Evolutionary conservation across 2,329 filamentous ascomycete genomes (phyloP).

Genomic region (Fusarium hostae): DNA sequence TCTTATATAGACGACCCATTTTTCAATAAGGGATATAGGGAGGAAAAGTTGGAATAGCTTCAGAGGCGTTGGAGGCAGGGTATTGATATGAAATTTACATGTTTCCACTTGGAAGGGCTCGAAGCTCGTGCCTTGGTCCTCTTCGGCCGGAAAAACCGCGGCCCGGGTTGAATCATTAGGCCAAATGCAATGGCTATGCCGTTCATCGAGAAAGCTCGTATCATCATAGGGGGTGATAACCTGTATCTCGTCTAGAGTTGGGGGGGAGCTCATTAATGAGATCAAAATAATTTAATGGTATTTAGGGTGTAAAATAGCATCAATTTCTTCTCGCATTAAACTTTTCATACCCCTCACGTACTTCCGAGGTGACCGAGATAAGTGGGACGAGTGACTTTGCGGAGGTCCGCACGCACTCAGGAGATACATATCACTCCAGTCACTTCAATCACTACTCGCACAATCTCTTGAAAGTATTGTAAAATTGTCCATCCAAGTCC

Average conservation of each 20-base stretch:
- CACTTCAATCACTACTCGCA: too few species aligned
- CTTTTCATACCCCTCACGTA: too few species aligned
- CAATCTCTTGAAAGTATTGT: not conserved
- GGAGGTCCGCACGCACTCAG: too few species aligned
- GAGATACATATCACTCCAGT: rapidly evolving
- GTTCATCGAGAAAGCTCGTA: not conserved
- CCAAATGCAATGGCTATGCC: not conserved
- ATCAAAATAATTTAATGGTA: too few species aligned
- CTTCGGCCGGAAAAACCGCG: not conserved
- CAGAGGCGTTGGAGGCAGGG: not conserved
- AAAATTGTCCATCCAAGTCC: not conserved
- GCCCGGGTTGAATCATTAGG: not conserved
- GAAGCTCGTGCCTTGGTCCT: not conserved
- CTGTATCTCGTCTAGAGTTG: too few species aligned
- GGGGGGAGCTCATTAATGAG: too few species aligned
- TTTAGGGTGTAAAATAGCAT: too few species aligned
- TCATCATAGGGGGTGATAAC: not conserved
- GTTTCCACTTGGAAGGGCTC: not conserved
- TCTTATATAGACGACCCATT: not conserved
- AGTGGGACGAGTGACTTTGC: too few species aligned
- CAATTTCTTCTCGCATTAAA: too few species aligned
- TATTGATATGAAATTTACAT: not conserved
- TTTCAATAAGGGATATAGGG: not conserved
- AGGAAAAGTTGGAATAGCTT: not conserved
- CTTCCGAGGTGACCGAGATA: too few species aligned